Evolutionary conservation across 495 filamentous ascomycete species (phyloP).

Genomic region (Aspergillus wentii): DNA sequence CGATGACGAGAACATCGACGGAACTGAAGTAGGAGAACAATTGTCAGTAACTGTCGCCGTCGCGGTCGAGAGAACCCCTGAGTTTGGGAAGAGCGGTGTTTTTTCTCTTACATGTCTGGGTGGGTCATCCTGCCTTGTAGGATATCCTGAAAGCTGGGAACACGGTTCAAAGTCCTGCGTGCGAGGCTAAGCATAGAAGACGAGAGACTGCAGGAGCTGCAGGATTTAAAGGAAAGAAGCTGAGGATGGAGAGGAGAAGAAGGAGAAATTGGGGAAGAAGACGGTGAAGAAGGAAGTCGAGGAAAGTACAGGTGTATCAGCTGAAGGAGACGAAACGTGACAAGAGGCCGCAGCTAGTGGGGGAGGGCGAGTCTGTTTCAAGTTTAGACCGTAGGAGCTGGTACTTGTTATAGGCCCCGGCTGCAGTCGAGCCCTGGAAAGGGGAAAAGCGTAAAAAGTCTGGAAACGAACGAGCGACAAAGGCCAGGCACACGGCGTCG

Average conservation of each 20-base stretch:
- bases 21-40: constrained; percentile 51
- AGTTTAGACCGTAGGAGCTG: constrained; percentile 26
- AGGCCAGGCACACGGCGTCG: too few species aligned
- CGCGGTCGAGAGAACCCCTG: constrained; percentile 5
- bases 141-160: constrained; percentile 57
- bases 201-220: constrained; percentile 30
- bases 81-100: constrained; percentile 8
- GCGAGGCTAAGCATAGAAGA: constrained; percentile 49
- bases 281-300: constrained; percentile 26
- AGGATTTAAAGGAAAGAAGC: constrained; percentile 18
- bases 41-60: constrained; percentile 14
- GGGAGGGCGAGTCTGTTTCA: constrained; percentile 29
- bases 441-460: neutral
- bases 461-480: too few species aligned
- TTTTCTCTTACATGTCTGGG: constrained; percentile 45
- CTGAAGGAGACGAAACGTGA: constrained; percentile 19
- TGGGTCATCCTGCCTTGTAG: constrained; percentile 57
- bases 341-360: constrained; percentile 7
- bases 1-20: constrained; percentile 97
- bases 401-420: constrained; percentile 5
- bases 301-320: constrained; percentile 13
- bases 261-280: constrained; percentile 20
- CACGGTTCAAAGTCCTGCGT: constrained; percentile 48
- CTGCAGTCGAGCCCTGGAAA: constrained; percentile 1
- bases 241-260: constrained; percentile 14